A percentile compares a stretch with the other conserved stretches of the same genome.
Evolutionary conservation across 441 rosid species (phyloP).

Genomic region (Manihot esculenta): DNA sequence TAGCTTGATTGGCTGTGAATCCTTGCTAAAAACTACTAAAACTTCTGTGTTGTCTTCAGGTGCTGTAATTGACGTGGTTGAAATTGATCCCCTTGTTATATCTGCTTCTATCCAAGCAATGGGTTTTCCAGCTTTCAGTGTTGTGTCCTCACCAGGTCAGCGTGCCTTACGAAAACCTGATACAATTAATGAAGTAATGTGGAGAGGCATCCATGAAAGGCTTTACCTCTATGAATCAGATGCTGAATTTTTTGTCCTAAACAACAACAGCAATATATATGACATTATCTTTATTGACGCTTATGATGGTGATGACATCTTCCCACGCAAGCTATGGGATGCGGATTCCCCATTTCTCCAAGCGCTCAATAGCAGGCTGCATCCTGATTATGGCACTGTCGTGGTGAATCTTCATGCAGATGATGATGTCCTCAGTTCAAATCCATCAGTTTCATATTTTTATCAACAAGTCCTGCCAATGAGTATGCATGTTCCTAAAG

Average conservation of each 20-base stretch:
- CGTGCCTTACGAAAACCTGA: constrained; percentile 45
- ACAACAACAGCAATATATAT: constrained; percentile 41
- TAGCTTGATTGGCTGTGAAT: constrained; percentile 1
- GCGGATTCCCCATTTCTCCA: constrained; percentile 61
- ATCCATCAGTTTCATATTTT: constrained; percentile 31
- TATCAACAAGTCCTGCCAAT: constrained; percentile 40
- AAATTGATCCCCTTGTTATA: constrained; percentile 82
- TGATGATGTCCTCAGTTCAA: constrained; percentile 34
- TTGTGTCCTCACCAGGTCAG: constrained; percentile 42
- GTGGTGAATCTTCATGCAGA: constrained; percentile 93
- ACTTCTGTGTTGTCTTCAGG: constrained; percentile 40
- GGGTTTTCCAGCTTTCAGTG: constrained; percentile 87
- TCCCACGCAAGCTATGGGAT: constrained; percentile 82
- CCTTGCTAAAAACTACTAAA: neutral
- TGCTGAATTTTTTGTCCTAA: constrained; percentile 66
- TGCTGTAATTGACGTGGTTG: constrained; percentile 70
- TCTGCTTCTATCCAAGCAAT: constrained; percentile 66
- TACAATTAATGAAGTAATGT: constrained; percentile 52
- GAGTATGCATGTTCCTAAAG: constrained; percentile 21
- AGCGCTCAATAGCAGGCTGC: constrained; percentile 53
- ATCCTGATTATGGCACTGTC: constrained; percentile 71
- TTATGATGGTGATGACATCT: constrained; percentile 88
- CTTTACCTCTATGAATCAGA: constrained; percentile 67
- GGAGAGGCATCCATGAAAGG: constrained; percentile 89
- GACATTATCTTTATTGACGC: constrained; percentile 89